A percentile compares a stretch with the other conserved stretches of the same genome.
Evolutionary conservation across 345 rosid genomes (phyloP).

Genomic region (Hirschfeldia incana): DNA sequence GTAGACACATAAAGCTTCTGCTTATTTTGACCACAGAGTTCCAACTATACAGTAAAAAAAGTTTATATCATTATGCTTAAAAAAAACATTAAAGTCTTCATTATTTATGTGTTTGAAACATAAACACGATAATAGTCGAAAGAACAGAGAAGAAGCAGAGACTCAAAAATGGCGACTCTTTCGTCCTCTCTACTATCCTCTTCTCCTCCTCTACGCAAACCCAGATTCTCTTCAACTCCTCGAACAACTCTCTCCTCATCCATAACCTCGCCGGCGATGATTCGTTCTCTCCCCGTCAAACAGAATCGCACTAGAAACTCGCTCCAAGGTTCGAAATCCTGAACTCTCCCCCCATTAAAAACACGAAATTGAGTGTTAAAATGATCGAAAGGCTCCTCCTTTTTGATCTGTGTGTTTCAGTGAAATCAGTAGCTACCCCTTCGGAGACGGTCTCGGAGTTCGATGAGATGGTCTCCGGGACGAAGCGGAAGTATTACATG

Average conservation of each 20-base stretch:
- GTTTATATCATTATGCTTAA: too few relatives aligned
- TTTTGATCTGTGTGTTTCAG: constrained; percentile 44
- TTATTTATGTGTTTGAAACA: not conserved
- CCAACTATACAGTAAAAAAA: too few relatives aligned
- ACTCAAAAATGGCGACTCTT: constrained; percentile 47
- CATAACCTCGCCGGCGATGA: constrained; percentile 26
- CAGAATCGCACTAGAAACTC: constrained; percentile 40
- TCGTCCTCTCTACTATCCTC: constrained; percentile 42
- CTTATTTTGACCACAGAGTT: too few relatives aligned
- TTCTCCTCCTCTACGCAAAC: constrained; percentile 38
- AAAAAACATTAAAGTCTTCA: too few relatives aligned
- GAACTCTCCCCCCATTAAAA: not conserved
- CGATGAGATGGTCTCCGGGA: constrained; percentile 86
- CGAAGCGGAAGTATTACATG: constrained; percentile 84
- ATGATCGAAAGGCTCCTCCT: constrained; percentile 7
- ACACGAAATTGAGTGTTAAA: not conserved
- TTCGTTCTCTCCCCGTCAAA: constrained; percentile 40
- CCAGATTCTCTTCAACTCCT: constrained; percentile 32
- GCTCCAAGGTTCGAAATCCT: constrained; percentile 48
- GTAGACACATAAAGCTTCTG: too few relatives aligned
- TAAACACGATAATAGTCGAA: not conserved
- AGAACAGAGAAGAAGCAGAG: not conserved
- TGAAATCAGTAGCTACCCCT: constrained; percentile 82
- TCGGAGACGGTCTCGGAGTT: constrained; percentile 67
- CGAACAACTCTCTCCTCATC: constrained; percentile 26